phyloP scores from a whole-genome alignment of 164 flowering plant genomes.

The Houttuynia cordata region DNA sequence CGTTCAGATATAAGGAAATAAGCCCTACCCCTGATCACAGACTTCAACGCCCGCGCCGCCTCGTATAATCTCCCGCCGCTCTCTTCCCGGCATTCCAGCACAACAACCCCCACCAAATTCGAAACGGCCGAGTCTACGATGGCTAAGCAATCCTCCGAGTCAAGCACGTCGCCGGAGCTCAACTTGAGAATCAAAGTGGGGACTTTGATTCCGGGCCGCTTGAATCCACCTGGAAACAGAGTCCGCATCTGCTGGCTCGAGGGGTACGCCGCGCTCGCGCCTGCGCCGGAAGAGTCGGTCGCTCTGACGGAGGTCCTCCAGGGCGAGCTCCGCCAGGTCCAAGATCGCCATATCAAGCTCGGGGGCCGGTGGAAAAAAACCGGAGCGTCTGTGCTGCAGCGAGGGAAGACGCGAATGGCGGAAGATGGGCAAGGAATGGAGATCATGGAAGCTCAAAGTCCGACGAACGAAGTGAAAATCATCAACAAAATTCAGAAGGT shows the following conservation, averaged over 20 bases:
- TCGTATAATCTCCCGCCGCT: constrained; percentile 58
- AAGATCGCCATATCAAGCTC: not conserved
- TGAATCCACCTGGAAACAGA: constrained; percentile 75
- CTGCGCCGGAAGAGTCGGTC: not conserved
- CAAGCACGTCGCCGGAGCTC: constrained; percentile 41
- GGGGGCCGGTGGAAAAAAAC: not conserved
- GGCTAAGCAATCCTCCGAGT: constrained; percentile 25
- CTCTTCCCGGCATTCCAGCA: constrained; percentile 42
- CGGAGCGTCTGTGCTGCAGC: not conserved
- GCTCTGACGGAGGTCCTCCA: constrained; percentile 6
- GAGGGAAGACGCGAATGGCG: not conserved
- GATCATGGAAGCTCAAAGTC: not conserved
- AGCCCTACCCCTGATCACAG: constrained; percentile 68
- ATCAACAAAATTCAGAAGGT: no score
- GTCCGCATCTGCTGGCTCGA: constrained; percentile 28
- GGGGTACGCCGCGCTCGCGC: constrained; percentile 9
- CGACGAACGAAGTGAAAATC: no score
- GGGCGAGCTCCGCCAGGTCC: not conserved
- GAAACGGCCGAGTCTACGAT: constrained; percentile 54
- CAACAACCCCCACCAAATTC: constrained; percentile 52
- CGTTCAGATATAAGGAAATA: constrained; percentile 67
- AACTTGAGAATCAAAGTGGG: constrained; percentile 57
- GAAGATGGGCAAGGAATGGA: not conserved
- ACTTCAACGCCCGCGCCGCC: constrained; percentile 71
- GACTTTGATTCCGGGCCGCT: constrained; percentile 71